These are phyloP conservation scores for Trifolium fragiferum DNA, from an alignment of 306 rosid species.

Conservation along the genomic window DNA sequence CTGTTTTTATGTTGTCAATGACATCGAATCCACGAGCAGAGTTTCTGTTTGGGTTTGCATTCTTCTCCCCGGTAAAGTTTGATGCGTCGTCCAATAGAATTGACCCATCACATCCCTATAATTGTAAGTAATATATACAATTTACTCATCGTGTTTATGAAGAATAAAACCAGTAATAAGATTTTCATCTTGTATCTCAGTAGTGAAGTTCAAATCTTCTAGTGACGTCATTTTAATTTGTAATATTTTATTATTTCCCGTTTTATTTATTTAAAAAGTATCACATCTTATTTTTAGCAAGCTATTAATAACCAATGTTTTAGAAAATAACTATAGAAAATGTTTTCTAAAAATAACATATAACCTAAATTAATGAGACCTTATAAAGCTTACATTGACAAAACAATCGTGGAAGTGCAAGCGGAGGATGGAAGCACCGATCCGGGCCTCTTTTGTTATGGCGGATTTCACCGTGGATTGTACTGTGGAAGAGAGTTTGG, in stretches of 20 bases:
- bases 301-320: no score
- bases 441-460: conserved; percentile 68
- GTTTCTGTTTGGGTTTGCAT: conserved; percentile 70
- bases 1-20: conserved; percentile 72
- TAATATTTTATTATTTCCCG: no score
- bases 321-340: no score
- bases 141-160: not conserved
- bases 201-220: no score
- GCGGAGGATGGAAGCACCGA: conserved; percentile 95
- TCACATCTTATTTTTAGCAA: no score
- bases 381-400: conserved; percentile 59
- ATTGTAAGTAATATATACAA: no score
- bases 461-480: conserved; percentile 65
- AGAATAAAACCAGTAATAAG: no score
- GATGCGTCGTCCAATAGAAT: conserved; percentile 81
- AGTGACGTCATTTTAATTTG: no score
- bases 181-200: no score
- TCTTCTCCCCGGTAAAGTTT: conserved; percentile 80
- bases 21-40: conserved; percentile 82
- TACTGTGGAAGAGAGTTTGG: conserved; percentile 61
- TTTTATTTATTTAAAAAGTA: no score
- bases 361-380: no score
- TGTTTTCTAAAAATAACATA: no score
- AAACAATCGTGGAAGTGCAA: conserved; percentile 89
- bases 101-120: conserved; percentile 90